Evolutionary conservation across 192 early-diverging fungal species (phyloP), one percentile per base, ranked within the genome.

Genomic region (Gamsiella multidivaricata): DNA sequence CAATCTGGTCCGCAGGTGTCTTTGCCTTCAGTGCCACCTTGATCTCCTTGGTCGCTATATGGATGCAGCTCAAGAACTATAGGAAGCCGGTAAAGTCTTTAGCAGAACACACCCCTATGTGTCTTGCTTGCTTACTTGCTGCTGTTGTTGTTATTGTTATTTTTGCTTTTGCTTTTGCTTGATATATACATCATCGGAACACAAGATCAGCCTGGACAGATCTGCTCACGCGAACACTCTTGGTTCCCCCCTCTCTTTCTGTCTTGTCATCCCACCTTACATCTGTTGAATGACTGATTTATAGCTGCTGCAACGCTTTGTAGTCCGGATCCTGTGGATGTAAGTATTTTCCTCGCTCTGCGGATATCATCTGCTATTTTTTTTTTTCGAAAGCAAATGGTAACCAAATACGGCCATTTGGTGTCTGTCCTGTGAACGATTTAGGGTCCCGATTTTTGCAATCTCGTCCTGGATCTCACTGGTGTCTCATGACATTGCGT

Each of bases 401-500:
- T n/a, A n/a, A n/a, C n/a, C n/a, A n/a, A n/a, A n/a, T n/a, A n/a
- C n/a, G n/a, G n/a, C n/a, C n/a, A n/a, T n/a, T n/a, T n/a, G n/a
- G n/a, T n/a, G n/a, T n/a, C n/a, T n/a, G n/a, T n/a, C n/a, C n/a
- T n/a, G n/a, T n/a, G n/a, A n/a, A n/a, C n/a, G n/a, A 39, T 39
- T 39, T 47, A 70, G 69, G 69, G 69, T 70, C 7, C 69, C 69
- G 7, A 62, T 70, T 41, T 70, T 95, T 66, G 94, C 92, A 26
- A 72, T 97, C 22, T 91, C 94, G 7, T 94, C 95, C 1, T 90
- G 91, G 73, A 85, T 88, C 3, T 89, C 88, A 11, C 81, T 98
- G 45, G 82, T 90, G 4, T 95, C 94, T n/a, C 73, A 88, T 20
- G 75, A 84, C 37, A 81, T 86, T 5, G 90, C 95, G 23, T 92